Conservation (phyloP, 495 filamentous ascomycete genomes). For the Massariosphaeria phaeospora region DNA sequence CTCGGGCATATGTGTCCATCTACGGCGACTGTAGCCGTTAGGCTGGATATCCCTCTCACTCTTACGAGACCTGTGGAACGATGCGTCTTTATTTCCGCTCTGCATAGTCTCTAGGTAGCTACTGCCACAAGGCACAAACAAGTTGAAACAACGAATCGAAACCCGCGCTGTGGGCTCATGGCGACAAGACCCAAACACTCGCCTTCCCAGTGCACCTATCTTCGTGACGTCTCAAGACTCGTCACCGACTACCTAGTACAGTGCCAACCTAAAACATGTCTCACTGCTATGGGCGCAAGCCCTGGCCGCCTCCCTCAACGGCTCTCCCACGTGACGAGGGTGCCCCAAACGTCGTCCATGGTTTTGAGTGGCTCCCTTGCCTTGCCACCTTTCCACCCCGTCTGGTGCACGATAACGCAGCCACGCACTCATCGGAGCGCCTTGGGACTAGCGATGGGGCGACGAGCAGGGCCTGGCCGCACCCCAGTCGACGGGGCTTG, state of each 20-base stretch:
- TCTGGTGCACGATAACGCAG: constrained; percentile 12
- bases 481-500: constrained; percentile 1
- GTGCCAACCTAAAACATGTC: no score
- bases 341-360: neutral
- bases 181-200: neutral
- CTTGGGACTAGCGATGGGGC: neutral
- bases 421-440: neutral
- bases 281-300: neutral
- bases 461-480: constrained; percentile 7
- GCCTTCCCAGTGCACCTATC: neutral
- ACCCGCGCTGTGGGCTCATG: no score
- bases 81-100: constrained; percentile 20
- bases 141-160: constrained; percentile 13
- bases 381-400: neutral
- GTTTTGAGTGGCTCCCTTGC: neutral
- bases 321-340: constrained; percentile 6
- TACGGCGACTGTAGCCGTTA: constrained; percentile 8
- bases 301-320: neutral
- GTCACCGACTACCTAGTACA: no score
- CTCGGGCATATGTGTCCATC: constrained; percentile 7
- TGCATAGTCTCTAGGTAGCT: constrained; percentile 14
- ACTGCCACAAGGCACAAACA: constrained; percentile 13
- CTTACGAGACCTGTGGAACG: constrained; percentile 2
- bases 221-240: neutral
- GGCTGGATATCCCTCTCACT: constrained; percentile 13